Evolutionary conservation across 192 early-diverging fungal genomes (phyloP).

Genomic region (Gonapodya prolifera): DNA sequence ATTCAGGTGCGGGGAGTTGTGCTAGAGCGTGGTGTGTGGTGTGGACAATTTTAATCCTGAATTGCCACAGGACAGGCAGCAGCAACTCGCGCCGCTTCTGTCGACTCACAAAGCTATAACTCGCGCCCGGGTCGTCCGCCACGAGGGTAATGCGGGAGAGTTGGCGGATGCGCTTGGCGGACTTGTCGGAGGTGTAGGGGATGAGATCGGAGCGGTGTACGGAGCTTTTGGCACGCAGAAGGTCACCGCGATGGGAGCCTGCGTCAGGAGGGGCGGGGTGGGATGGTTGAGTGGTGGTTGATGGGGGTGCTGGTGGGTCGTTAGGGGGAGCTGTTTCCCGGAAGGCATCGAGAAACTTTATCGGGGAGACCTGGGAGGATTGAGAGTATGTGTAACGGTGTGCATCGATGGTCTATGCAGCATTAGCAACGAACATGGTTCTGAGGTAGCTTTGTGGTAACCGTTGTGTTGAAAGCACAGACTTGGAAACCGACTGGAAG

Average conservation of each 20-base stretch:
- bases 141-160: neutral
- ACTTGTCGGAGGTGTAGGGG: neutral
- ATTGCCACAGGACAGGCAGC: no score
- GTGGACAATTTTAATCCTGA: neutral
- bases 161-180: neutral
- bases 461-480: neutral
- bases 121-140: neutral
- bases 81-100: no score
- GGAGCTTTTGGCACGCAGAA: neutral
- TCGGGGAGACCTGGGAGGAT: neutral
- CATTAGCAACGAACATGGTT: neutral
- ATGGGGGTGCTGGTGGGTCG: neutral
- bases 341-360: neutral
- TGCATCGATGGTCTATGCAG: neutral
- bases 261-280: neutral
- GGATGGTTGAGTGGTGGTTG: neutral
- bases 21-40: neutral
- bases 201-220: neutral
- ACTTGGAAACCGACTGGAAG: neutral
- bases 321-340: neutral
- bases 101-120: neutral
- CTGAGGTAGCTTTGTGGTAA: neutral
- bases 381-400: neutral
- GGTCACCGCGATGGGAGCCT: neutral
- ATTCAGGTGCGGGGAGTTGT: conserved; percentile 9